Conservation (phyloP, 495 filamentous ascomycete genomes). For the Penicillium coprophilum region DNA sequence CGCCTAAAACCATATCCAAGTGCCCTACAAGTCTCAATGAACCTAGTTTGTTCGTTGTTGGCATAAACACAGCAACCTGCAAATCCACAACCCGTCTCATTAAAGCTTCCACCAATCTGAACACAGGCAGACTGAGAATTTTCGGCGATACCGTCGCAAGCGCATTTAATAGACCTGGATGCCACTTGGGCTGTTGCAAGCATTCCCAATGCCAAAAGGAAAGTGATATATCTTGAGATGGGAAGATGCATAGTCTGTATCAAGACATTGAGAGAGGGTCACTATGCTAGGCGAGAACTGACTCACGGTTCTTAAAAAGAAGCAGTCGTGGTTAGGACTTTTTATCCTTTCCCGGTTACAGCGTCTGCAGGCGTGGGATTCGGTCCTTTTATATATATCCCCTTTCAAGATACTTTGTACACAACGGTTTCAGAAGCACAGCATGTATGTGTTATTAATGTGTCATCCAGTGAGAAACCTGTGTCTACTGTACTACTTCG, state of each 20-base stretch:
- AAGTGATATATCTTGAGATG: not conserved
- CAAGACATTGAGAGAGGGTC: not conserved
- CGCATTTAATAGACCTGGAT: constrained; percentile 5
- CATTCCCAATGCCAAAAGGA: not conserved
- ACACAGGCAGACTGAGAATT: constrained; percentile 1
- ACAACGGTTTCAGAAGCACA: not conserved
- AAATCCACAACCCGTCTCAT: constrained; percentile 20
- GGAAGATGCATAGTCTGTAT: constrained; percentile 1
- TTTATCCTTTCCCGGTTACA: not conserved
- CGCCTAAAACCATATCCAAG: constrained; percentile 21
- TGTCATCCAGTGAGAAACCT: not conserved
- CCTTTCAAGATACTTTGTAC: not conserved
- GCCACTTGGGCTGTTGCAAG: not conserved
- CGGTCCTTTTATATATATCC: constrained; percentile 1
- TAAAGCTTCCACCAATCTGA: constrained; percentile 3
- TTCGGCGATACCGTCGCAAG: not conserved
- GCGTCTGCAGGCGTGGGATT: not conserved
- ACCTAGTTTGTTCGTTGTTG: constrained; percentile 13
- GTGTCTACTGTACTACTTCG: not conserved
- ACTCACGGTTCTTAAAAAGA: not conserved
- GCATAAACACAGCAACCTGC: constrained; percentile 21
- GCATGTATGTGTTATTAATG: constrained; percentile 1
- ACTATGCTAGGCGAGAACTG: not conserved
- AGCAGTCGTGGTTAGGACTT: not conserved
- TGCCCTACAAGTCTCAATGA: constrained; percentile 13